phyloP scores from a whole-genome alignment of 2,329 filamentous ascomycete genomes.

The Fusarium nurragi region DNA sequence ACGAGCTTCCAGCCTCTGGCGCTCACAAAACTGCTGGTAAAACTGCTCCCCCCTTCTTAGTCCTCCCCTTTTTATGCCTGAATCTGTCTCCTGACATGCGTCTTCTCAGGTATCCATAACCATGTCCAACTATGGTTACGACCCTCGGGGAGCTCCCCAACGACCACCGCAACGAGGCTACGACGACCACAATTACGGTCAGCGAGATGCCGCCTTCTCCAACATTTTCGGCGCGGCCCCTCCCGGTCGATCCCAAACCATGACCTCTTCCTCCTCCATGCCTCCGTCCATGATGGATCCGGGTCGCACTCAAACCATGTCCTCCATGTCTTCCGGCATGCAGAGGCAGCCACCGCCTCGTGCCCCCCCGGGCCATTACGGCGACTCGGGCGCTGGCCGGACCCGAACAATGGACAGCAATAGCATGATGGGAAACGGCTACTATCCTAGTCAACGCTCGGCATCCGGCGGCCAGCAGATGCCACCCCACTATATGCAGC shows the following conservation, averaged over 20 bases:
- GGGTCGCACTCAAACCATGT: slow-evolving; percentile 84
- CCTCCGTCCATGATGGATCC: slow-evolving; percentile 62
- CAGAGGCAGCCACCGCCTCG: slow-evolving; percentile 72
- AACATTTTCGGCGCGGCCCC: slow-evolving; percentile 93
- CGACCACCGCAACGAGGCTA: slow-evolving; percentile 55
- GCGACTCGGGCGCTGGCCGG: slow-evolving; percentile 47
- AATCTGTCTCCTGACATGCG: slow-evolving; percentile 20
- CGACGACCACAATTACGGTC: slow-evolving; percentile 62
- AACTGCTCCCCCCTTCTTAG: slow-evolving; percentile 9
- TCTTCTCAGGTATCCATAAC: slow-evolving; percentile 35
- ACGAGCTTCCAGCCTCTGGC: slow-evolving; percentile 40
- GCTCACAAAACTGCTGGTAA: slow-evolving; percentile 37
- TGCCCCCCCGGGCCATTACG: slow-evolving; percentile 54
- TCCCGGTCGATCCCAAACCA: slow-evolving; percentile 90
- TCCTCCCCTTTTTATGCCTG: neutral
- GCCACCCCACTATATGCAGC: slow-evolving; percentile 58
- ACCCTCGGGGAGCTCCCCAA: slow-evolving; percentile 59
- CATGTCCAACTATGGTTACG: slow-evolving; percentile 69
- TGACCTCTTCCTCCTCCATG: slow-evolving; percentile 82
- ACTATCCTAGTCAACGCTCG: slow-evolving; percentile 64
- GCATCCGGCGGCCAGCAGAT: slow-evolving; percentile 60
- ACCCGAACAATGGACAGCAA: slow-evolving; percentile 48
- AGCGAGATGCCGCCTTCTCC: slow-evolving; percentile 94
- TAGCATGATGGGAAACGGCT: slow-evolving; percentile 59
- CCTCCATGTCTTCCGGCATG: slow-evolving; percentile 63